Base-by-base conservation (phyloP, 768 basidiomycete genomes). In the Panus rudis region DNA sequence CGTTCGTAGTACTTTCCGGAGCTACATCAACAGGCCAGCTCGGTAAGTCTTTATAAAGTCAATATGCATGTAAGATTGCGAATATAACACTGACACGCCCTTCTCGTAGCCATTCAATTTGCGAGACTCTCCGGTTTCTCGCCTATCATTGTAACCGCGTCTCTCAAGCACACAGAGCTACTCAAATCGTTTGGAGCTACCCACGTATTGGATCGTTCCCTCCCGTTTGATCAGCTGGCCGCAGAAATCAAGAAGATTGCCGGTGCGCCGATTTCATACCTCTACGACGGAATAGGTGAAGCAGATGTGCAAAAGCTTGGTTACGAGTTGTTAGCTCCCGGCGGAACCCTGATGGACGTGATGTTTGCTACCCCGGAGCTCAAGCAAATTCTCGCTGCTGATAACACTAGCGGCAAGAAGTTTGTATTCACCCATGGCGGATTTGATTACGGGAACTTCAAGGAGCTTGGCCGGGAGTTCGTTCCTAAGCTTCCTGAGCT, bases 1-100 rank as follows among this genome's bases (percentile, higher is more conserved):
- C 64, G 3, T 48, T 66, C 10, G 23, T 60, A 16, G 32, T 62
- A 25, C 41, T 55, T 19, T 58, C 58, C 22, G 58, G 60, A 4
- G 31, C 55, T 4, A 45, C 50, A 2, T 53, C 55, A 17, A 48
- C 58, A 16, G 60, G 60, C 2, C 57, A 61, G 33, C 54, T 49
- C 31, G 46, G 59, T 55, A 33, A 34, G 59, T n/a, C 28, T 30
- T 35, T 7, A 6, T 35, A n/a, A n/a, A n/a, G n/a, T n/a, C n/a
- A n/a, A n/a, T n/a, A n/a, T n/a, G n/a, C n/a, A 17, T 35, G 33
- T 35, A 35, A 16, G 21, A 8, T 14, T 35, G 8, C 33, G 8
- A 7, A 35, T n/a, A n/a, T n/a, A n/a, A 33, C 14, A 13, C 16
- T 28, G 19, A 35, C 35, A 19, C 7, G 12, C 25, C 11, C 8